Evolutionary conservation across 805 yeast species (phyloP), one percentile per base, ranked within the genome.

Genomic region (Blastobotrys muscicola): DNA sequence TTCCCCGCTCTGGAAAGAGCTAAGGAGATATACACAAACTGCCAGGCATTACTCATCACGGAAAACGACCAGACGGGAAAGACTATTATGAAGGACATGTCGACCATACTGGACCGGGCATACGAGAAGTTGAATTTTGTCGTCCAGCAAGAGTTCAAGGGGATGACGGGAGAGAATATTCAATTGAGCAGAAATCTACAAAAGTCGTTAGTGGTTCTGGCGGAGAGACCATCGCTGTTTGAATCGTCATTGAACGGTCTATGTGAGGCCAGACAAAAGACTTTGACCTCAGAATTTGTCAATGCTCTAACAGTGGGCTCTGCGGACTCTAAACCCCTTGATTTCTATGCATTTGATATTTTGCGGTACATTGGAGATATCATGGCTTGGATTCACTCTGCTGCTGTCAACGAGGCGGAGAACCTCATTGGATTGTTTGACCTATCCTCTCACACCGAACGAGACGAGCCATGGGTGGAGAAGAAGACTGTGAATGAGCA

Each of bases 401-500:
- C 85, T 3, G 79, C 87, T 29, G 94, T 87, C 3, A 85, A 85
- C 62, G 98, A 92, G 60, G 72, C 78, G 34, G 98, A 92, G 56
- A 70, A 81, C 29, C 71, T 90, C 4, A 70, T 71, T 7, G 70
- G 78, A 13, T 62, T 90, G 41, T 79, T 90, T 44, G 71, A 71
- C 38, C 29, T 23, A 4, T 57, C 50, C 29, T 13, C 13, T 10
- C 26, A 20, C 6, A 20, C 26, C 26, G 45, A 41, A 14, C 35
- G 41, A 29, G 47, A 34, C 20, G 39, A 46, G 39, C 48, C 48
- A n/a, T 50, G 54, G 54, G 16, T 23, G 15, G 26, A 31, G 12
- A 8, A 14, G 6, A 14, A 45, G 61, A 31, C 59, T n/a, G 32
- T 68, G 36, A 65, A 69, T 15, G 58, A 65, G 2, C 66, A 76